Base-by-base conservation (phyloP, 768 basidiomycete species). In the Russula vinacea region DNA sequence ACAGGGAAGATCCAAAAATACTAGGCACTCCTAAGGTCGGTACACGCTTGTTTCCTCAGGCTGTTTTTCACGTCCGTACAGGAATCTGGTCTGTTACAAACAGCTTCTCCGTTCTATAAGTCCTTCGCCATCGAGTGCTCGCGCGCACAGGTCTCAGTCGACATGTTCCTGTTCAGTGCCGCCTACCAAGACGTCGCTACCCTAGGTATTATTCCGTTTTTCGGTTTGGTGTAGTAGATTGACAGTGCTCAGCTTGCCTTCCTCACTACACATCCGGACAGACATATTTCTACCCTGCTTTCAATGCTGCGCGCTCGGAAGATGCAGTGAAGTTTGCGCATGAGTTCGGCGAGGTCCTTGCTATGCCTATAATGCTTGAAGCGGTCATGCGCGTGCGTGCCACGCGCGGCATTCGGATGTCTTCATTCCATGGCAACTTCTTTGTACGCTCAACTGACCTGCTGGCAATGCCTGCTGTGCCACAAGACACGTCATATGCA, bases 121-220 rank as follows among this genome's bases (percentile, higher is more conserved):
- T 93, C 92, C 0, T 98, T 98, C 69, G 94, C 97, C 19, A 99
- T 98, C 71, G 97, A 98, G 70, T 98, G 96, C 73, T 98, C 96
- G 14, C 86, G 95, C 62, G 88, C 92, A 5, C 97, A 98, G 75
- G 92, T 99, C 51, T 93, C 94, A 0, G 96, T 98, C 63, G 96
- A 98, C 74, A 98, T 99, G 96, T 98, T 98, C 87, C 80, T 99
- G 62, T 98, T 98, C 80, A 92, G 92, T 68, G 82, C 93, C 9
- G 80, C 82, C 22, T 99, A 98, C 73, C 94, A 95, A 69, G 97
- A 98, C 76, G 93, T 98, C 50, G 94, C 97, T 1, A 94, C 87
- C 64, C 81, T 99, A 19, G 89, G 94, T 92, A 72, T 53, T 82
- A 59, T 8, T 62, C 7, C 61, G 42, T 52, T 24, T 33, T 59